Evolutionary conservation across 1,284 basidiomycete genomes (phyloP).

Genomic region (Ustilago sp.): DNA sequence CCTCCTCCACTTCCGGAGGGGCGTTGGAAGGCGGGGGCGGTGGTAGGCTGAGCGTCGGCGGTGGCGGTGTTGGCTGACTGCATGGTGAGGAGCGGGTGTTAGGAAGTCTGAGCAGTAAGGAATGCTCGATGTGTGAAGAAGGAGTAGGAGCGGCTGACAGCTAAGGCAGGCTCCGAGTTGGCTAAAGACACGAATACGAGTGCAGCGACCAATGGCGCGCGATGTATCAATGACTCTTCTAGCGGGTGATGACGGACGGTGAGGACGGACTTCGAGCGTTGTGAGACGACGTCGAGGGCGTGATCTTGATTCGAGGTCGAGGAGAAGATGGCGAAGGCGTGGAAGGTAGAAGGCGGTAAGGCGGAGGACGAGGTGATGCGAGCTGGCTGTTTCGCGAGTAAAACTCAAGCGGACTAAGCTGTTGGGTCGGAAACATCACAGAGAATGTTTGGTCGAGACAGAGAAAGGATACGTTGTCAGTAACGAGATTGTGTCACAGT

Average conservation of each 20-base stretch:
- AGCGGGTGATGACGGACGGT: neutral
- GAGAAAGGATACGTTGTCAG: constrained; percentile 15
- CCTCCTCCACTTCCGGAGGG: constrained; percentile 57
- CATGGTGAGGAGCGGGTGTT: constrained; percentile 15
- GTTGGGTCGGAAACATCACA: constrained; percentile 16
- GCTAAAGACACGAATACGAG: neutral
- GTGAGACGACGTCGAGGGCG: neutral
- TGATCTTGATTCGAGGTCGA: neutral
- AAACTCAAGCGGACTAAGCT: constrained; percentile 67
- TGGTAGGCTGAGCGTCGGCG: constrained; percentile 18
- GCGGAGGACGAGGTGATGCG: constrained; percentile 23
- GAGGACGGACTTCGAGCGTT: neutral
- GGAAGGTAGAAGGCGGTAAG: constrained; percentile 25
- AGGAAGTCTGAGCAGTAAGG: neutral
- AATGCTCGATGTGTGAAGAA: neutral
- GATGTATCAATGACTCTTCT: constrained; percentile 16
- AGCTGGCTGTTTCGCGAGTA: constrained; percentile 66
- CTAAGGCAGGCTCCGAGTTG: neutral
- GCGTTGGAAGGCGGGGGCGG: constrained; percentile 25
- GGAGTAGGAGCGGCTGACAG: constrained; percentile 8
- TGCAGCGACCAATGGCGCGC: constrained; percentile 60
- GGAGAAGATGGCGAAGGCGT: constrained; percentile 6
- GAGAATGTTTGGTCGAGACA: neutral
- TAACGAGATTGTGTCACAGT: neutral
- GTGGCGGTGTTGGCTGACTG: constrained; percentile 26